A percentile compares a stretch with the other conserved stretches of the same genome.
Conservation (phyloP, 1,284 basidiomycete genomes). For the Salmacisia buchloeana region DNA sequence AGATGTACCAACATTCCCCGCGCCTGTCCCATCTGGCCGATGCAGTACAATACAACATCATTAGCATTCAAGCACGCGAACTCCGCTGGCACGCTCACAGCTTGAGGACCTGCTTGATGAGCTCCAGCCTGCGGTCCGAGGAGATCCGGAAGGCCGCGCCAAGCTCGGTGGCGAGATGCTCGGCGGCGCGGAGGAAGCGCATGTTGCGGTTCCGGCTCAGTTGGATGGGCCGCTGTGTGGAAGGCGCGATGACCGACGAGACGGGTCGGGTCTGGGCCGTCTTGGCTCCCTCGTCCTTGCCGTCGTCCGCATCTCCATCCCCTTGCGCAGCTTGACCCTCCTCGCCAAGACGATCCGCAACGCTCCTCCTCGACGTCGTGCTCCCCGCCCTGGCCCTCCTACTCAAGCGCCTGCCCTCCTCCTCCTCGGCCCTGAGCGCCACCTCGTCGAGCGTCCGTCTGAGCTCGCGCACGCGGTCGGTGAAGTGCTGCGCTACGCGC, state of each 20-base stretch:
- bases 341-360: not conserved
- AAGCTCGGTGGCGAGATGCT: not conserved
- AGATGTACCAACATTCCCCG: too few relatives aligned
- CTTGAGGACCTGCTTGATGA: slow-evolving; percentile 3
- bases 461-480: not conserved
- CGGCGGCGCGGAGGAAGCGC: not conserved
- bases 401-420: not conserved
- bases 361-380: not conserved
- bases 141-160: not conserved
- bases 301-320: not conserved
- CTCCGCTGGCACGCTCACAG: too few relatives aligned
- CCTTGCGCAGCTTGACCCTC: too few relatives aligned
- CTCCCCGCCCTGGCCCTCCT: not conserved
- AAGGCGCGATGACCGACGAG: not conserved
- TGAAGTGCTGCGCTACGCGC: slow-evolving; percentile 15
- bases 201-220: not conserved
- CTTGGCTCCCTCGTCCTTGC: not conserved
- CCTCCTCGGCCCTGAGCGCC: not conserved
- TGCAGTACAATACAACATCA: too few relatives aligned
- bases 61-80: too few relatives aligned
- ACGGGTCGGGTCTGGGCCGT: not conserved
- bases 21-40: too few relatives aligned
- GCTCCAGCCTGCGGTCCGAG: not conserved
- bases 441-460: not conserved
- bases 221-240: not conserved